Conservation (phyloP, 352 stramenopile genomes). For the Pythium rishiriense region DNA sequence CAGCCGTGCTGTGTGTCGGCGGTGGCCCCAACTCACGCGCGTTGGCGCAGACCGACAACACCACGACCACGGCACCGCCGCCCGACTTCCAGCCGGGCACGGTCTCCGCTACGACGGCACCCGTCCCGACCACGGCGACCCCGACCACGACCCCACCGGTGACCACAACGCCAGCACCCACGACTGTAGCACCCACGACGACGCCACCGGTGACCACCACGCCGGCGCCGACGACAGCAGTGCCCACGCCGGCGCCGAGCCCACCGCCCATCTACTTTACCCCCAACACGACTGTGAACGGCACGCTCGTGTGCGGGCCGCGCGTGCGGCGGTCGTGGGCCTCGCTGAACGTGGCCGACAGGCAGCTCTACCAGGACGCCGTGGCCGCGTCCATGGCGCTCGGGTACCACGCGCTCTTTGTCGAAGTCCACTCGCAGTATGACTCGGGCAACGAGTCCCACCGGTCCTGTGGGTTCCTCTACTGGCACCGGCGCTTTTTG, state of each 20-base stretch:
- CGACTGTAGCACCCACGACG: not conserved
- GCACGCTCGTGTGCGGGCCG: constrained; percentile 32
- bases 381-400: constrained; percentile 49
- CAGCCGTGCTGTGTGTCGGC: constrained; percentile 1
- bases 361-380: constrained; percentile 67
- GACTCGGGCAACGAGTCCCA: constrained; percentile 42
- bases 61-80: not conserved
- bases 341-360: constrained; percentile 40
- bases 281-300: constrained; percentile 21
- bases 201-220: not conserved
- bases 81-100: constrained; percentile 1
- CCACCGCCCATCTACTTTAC: constrained; percentile 15
- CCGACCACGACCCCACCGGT: not conserved
- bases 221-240: not conserved
- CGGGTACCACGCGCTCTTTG: constrained; percentile 57
- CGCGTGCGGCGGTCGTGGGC: constrained; percentile 58
- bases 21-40: not conserved
- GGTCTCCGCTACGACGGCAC: not conserved
- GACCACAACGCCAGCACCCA: constrained; percentile 1
- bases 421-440: constrained; percentile 51
- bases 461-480: constrained; percentile 56
- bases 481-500: constrained; percentile 70
- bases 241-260: constrained; percentile 3
- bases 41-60: constrained; percentile 6
- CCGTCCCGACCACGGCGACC: not conserved